Conservation (phyloP, 1,284 basidiomycete species). For the Puccinia hordei region DNA sequence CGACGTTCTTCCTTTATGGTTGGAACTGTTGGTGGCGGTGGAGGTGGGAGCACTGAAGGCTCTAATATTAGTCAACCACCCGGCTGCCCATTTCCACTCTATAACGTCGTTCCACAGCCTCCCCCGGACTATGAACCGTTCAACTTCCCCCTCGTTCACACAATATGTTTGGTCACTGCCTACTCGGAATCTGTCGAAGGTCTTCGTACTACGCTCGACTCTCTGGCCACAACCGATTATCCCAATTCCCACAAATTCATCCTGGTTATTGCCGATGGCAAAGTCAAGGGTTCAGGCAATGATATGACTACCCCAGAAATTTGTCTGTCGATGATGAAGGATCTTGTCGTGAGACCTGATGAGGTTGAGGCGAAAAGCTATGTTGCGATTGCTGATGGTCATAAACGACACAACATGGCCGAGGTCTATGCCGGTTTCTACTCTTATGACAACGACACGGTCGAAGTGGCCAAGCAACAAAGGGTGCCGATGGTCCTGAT, state of each 20-base stretch:
- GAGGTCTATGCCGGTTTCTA: conserved; percentile 98
- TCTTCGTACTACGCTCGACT: conserved; percentile 93
- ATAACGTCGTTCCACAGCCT: conserved; percentile 89
- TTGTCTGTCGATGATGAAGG: conserved; percentile 95
- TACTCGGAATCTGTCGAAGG: conserved; percentile 98
- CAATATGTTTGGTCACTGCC: conserved; percentile 94
- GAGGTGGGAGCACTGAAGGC: conserved; percentile 31
- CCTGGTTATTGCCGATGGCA: conserved; percentile 93
- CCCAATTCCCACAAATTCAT: conserved; percentile 97
- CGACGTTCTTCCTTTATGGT: conserved; percentile 38
- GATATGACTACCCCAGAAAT: conserved; percentile 88
- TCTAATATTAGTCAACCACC: conserved; percentile 51
- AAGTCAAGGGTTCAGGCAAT: conserved; percentile 95
- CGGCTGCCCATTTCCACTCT: conserved; percentile 83
- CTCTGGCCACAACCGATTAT: conserved; percentile 95
- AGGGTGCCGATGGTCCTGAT: conserved; percentile 92
- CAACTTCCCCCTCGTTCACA: conserved; percentile 90
- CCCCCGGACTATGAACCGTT: conserved; percentile 88
- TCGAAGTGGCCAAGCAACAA: conserved; percentile 92
- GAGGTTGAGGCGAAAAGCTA: conserved; percentile 95
- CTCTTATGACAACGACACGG: conserved; percentile 86
- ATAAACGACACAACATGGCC: conserved; percentile 99
- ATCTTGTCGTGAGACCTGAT: conserved; percentile 76
- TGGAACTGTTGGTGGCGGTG: conserved; percentile 16
- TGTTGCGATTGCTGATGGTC: conserved; percentile 96